Evolutionary conservation across 2,329 filamentous ascomycete genomes (phyloP).

Genomic region (Colletotrichum tabaci): DNA sequence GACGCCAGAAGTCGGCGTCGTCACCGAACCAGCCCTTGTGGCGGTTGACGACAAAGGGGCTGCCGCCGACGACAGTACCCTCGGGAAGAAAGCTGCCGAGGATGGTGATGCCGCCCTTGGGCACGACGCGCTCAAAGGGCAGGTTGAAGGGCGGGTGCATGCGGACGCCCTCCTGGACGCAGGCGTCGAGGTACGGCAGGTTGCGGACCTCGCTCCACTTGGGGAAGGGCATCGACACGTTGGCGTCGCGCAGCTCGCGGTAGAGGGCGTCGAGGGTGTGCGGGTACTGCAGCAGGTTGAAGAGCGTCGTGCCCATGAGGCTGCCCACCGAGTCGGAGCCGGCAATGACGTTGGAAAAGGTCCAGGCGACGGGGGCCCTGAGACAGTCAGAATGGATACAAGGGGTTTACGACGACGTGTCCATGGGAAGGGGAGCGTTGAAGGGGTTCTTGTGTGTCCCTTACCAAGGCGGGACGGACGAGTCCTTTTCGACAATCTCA

Average conservation of each 20-base stretch:
- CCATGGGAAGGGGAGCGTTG: too few species aligned
- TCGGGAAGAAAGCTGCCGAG: constrained; percentile 58
- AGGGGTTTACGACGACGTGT: too few species aligned
- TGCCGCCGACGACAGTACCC: constrained; percentile 72
- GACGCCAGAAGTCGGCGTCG: constrained; percentile 68
- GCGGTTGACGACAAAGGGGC: constrained; percentile 72
- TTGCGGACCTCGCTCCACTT: constrained; percentile 47
- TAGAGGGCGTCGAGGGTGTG: constrained; percentile 45
- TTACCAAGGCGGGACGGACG: too few species aligned
- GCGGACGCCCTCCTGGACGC: constrained; percentile 51
- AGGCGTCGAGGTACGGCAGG: constrained; percentile 50
- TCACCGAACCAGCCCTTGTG: constrained; percentile 69
- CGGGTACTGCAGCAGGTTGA: constrained; percentile 48
- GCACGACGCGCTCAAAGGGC: constrained; percentile 45
- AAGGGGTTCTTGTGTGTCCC: too few species aligned
- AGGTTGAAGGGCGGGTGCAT: constrained; percentile 44
- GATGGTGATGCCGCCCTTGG: constrained; percentile 39
- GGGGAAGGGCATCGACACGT: constrained; percentile 48
- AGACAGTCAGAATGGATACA: too few species aligned
- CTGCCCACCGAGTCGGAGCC: constrained; percentile 50
- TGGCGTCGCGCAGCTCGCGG: constrained; percentile 48
- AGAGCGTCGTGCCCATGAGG: constrained; percentile 48
- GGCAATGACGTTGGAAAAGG: constrained; percentile 48
- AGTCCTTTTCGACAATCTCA: constrained; percentile 26
- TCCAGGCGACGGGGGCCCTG: constrained; percentile 49